Evolutionary conservation across 192 early-diverging fungal species (phyloP), one percentile per base, ranked within the genome.

Genomic region (Entophlyctis luteolus): DNA sequence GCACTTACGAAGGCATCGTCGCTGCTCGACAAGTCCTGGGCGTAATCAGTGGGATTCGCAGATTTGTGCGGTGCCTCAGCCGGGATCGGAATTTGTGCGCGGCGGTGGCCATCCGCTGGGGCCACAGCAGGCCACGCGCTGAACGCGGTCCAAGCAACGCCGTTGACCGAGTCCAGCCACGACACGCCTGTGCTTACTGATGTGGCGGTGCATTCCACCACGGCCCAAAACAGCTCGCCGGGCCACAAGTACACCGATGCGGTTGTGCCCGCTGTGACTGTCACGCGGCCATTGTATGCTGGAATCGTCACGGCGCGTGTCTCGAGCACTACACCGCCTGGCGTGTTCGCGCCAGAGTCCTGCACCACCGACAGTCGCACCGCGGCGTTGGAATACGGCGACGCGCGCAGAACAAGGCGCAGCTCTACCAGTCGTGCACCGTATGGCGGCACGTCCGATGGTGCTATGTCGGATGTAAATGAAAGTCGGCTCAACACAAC

Each of bases 101-200:
- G n/a, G n/a, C n/a, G n/a, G n/a, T n/a, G n/a, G 2, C 50, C 42
- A 2, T 12, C 63, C 5, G 12, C 49, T 31, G n/a, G 33, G 18
- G 28, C 18, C 12, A 31, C 50, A 4, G 48, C 32, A 18, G 4
- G 18, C 32, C 32, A 48, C 8, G 45, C 46, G 22, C 59, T 58
- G 39, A 68, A 68, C 12, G 55, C 54, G 25, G 67, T 68, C 67
- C 67, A 68, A 23, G 55, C 67, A 22, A 68, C 34, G 3, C 67
- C 67, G 22, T 34, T 48, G 18, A 28, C 27, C 47, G 25, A 32
- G 55, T 68, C 67, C 55, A 68, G 32, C 67, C 67, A 68, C 18
- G 67, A 68, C 5, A 46, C 14, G 18, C 55, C 54, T 28, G 57
- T 35, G 20, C 42, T 34, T 38, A 67, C 65, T 14, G 53, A 55